Conservation (phyloP, 768 basidiomycete species). For the Boletellus ananas region DNA sequence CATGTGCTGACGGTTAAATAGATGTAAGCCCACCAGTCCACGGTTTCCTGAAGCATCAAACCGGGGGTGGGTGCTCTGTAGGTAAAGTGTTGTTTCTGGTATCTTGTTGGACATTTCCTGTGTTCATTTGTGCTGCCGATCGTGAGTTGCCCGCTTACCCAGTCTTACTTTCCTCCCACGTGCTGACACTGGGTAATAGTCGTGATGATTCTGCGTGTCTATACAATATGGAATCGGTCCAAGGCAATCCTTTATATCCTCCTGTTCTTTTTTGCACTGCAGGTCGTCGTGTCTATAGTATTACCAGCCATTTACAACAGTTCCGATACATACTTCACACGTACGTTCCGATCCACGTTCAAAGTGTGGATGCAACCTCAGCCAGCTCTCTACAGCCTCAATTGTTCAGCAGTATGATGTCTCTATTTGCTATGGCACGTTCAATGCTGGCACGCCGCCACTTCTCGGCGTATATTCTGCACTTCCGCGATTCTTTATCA, state of each 20-base stretch:
- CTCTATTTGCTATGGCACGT: neutral
- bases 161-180: too few species aligned
- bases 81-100: slow-evolving; percentile 1
- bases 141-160: neutral
- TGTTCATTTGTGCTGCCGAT: slow-evolving; percentile 10
- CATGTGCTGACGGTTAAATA: neutral
- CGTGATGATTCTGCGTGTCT: slow-evolving; percentile 13
- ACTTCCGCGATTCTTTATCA: neutral
- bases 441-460: neutral
- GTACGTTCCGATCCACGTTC: neutral
- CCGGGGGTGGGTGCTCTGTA: neutral
- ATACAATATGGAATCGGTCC: slow-evolving; percentile 12
- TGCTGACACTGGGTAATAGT: neutral
- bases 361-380: neutral
- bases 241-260: slow-evolving; percentile 4
- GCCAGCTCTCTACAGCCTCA: neutral
- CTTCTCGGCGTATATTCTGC: neutral
- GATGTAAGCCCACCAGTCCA: slow-evolving; percentile 4
- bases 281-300: neutral
- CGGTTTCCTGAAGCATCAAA: neutral
- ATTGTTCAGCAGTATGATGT: neutral
- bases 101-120: neutral
- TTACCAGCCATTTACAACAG: slow-evolving; percentile 2
- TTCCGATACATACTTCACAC: neutral
- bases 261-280: neutral